A percentile compares a stretch with the other conserved stretches of the same genome.
These are phyloP conservation scores for Dichotomopilus funicola DNA, from an alignment of 2,329 filamentous ascomycete genomes.

Conservation along the genomic window DNA sequence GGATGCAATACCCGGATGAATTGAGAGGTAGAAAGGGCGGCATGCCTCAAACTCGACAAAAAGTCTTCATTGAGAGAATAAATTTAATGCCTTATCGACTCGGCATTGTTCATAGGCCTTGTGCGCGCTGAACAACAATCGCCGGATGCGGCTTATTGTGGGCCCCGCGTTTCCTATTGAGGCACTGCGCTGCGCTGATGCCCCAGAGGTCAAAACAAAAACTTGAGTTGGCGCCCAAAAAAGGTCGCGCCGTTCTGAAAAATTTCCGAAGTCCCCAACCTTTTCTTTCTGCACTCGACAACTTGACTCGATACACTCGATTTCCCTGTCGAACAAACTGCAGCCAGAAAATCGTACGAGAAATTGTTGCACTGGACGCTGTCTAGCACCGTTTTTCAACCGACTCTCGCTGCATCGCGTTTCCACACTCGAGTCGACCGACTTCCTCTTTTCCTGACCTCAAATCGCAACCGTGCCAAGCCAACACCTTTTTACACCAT, in stretches of 20 bases:
- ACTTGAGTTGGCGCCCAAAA: slow-evolving; percentile 13
- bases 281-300: background rate
- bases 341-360: no score
- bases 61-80: no score
- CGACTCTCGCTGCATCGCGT: background rate
- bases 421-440: background rate
- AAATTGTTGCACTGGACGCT: no score
- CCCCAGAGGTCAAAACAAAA: slow-evolving; percentile 12
- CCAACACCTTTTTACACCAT: background rate
- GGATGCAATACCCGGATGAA: background rate
- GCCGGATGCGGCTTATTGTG: slow-evolving; percentile 19
- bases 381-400: no score
- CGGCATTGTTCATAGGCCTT: background rate
- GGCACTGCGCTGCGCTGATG: slow-evolving; percentile 5
- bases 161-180: slow-evolving; percentile 12
- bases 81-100: background rate
- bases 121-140: background rate
- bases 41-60: no score
- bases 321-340: background rate
- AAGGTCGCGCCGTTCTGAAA: slow-evolving; percentile 9
- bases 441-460: background rate
- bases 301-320: background rate
- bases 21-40: background rate
- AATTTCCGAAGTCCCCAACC: slow-evolving; percentile 14
- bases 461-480: no score